A percentile compares a stretch with the other conserved stretches of the same genome.
phyloP scores from a whole-genome alignment of 495 filamentous ascomycete genomes.

The Penicillium parvum region DNA sequence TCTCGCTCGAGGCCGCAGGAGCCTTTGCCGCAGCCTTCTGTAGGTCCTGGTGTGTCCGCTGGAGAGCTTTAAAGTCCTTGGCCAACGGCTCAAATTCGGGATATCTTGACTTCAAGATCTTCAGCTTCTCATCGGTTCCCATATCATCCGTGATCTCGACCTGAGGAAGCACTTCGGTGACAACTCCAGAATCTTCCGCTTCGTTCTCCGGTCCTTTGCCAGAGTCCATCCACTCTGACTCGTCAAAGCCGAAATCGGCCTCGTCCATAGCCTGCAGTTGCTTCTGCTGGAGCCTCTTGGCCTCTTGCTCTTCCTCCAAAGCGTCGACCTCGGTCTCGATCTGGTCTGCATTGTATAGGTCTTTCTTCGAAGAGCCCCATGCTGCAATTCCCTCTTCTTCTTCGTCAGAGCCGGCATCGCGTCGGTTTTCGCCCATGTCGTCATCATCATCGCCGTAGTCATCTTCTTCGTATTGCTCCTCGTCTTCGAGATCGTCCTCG shows the following conservation, averaged over 20 bases:
- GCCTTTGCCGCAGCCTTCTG: constrained; percentile 50
- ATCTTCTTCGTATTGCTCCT: constrained; percentile 31
- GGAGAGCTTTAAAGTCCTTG: constrained; percentile 71
- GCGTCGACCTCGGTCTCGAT: constrained; percentile 92
- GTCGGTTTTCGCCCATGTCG: constrained; percentile 27
- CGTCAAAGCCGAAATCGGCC: constrained; percentile 88
- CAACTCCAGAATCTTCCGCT: constrained; percentile 47
- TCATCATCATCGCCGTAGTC: constrained; percentile 31
- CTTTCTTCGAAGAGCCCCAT: constrained; percentile 82
- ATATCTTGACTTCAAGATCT: constrained; percentile 72
- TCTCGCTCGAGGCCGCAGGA: constrained; percentile 36
- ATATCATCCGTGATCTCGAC: constrained; percentile 76
- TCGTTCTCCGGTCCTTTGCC: constrained; percentile 34
- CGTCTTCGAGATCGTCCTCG: constrained; percentile 51
- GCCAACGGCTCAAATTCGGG: constrained; percentile 87
- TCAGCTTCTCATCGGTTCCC: constrained; percentile 66
- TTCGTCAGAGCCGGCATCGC: constrained; percentile 38
- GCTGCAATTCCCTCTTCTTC: constrained; percentile 72
- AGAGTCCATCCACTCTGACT: constrained; percentile 69
- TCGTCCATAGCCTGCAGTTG: constrained; percentile 79
- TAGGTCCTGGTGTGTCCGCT: constrained; percentile 57
- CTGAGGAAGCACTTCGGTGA: constrained; percentile 81
- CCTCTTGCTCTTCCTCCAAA: constrained; percentile 86
- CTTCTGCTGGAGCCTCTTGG: constrained; percentile 81
- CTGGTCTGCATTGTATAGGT: constrained; percentile 86